Conservation (phyloP, 495 filamentous ascomycete species). For the Choiromyces venosus region DNA sequence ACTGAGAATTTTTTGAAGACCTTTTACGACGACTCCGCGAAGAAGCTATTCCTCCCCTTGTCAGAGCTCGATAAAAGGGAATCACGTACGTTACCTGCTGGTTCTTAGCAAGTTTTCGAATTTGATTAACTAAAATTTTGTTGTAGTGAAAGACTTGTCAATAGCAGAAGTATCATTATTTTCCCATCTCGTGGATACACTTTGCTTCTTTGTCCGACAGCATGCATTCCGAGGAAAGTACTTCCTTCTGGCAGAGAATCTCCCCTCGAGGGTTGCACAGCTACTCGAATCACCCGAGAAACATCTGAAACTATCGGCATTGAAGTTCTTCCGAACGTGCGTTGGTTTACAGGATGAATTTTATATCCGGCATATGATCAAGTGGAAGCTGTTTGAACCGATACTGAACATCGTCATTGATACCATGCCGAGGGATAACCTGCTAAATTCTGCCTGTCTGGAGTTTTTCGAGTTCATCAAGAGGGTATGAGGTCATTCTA, state of each 20-base stretch:
- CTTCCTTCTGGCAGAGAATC: conserved; percentile 74
- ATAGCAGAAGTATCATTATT: conserved; percentile 83
- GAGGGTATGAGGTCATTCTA: conserved; percentile 40
- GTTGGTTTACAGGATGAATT: conserved; percentile 86
- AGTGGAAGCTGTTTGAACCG: conserved; percentile 76
- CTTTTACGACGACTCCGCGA: conserved; percentile 87
- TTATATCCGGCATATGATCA: conserved; percentile 79
- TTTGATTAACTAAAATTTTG: conserved; percentile 22
- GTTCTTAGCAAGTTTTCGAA: conserved; percentile 9
- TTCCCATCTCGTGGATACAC: conserved; percentile 84
- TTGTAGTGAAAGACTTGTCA: conserved; percentile 56
- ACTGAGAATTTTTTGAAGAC: conserved; percentile 75
- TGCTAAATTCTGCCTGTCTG: conserved; percentile 91
- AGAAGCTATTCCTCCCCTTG: conserved; percentile 79
- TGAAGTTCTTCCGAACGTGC: conserved; percentile 91
- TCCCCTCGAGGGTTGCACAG: conserved; percentile 75
- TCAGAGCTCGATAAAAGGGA: conserved; percentile 68
- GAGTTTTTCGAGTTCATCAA: conserved; percentile 92
- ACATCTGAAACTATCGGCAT: conserved; percentile 82
- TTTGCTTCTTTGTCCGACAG: conserved; percentile 89
- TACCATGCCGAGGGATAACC: conserved; percentile 92
- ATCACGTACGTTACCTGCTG: conserved; percentile 48
- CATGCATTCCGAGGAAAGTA: conserved; percentile 81
- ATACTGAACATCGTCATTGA: conserved; percentile 82
- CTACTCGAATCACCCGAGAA: conserved; percentile 82